These are phyloP conservation scores for Microascus cirrosus DNA, from an alignment of 2,329 filamentous ascomycete genomes.

Conservation along the genomic window DNA sequence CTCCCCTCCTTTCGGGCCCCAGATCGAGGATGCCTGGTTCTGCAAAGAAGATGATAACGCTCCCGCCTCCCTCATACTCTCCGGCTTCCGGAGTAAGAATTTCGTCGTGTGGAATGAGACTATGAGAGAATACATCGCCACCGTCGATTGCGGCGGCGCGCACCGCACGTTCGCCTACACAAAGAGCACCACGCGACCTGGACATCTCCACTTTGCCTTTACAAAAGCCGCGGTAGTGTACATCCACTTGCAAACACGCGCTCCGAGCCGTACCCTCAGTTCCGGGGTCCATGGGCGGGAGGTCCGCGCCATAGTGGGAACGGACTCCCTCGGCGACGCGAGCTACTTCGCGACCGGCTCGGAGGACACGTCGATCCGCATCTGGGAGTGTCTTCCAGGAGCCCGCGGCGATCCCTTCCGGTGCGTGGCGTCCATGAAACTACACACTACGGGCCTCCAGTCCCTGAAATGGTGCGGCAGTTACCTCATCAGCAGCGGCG, in stretches of 20 bases:
- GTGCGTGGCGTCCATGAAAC: slow-evolving; percentile 57
- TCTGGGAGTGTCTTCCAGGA: slow-evolving; percentile 42
- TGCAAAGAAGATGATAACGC: slow-evolving; percentile 14
- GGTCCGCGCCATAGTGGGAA: slow-evolving; percentile 42
- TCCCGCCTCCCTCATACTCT: slow-evolving; percentile 52
- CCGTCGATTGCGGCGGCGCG: slow-evolving; percentile 72
- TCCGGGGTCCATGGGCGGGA: slow-evolving; percentile 76
- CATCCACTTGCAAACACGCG: slow-evolving; percentile 29
- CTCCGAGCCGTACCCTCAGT: slow-evolving; percentile 40
- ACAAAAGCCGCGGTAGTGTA: slow-evolving; percentile 52
- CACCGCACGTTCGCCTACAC: slow-evolving; percentile 62
- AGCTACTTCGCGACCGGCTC: slow-evolving; percentile 51
- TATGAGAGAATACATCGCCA: slow-evolving; percentile 55
- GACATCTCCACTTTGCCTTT: slow-evolving; percentile 52
- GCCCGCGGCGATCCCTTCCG: slow-evolving; percentile 16
- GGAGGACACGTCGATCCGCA: slow-evolving; percentile 64
- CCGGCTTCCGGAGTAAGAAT: slow-evolving; percentile 68
- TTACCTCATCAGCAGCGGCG: slow-evolving; percentile 76
- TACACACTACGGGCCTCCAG: slow-evolving; percentile 77
- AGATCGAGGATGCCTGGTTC: slow-evolving; percentile 65
- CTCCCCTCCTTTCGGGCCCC: slow-evolving; percentile 58
- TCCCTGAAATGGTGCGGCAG: slow-evolving; percentile 62
- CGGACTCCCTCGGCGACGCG: neutral
- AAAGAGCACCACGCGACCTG: slow-evolving; percentile 9
- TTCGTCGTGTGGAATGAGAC: slow-evolving; percentile 79